phyloP scores from a whole-genome alignment of 2,329 filamentous ascomycete genomes.

The Aspergillus viridinutans region DNA sequence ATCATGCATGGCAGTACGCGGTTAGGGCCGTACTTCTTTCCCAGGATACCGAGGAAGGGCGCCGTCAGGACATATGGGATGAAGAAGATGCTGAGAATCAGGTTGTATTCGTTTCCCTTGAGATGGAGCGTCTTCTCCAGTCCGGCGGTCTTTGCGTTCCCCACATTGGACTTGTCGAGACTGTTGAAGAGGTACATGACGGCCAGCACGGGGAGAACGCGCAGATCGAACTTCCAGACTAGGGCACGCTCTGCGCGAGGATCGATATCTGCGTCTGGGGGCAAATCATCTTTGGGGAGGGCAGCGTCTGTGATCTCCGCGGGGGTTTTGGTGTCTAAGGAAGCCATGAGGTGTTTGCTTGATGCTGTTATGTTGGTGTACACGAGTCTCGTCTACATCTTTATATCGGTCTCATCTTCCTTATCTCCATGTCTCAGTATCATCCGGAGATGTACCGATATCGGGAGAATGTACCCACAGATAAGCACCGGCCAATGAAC shows the following conservation, averaged over 20 bases:
- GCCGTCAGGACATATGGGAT: constrained; percentile 69
- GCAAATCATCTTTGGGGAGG: no score
- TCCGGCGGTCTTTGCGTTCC: constrained; percentile 56
- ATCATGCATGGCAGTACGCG: constrained; percentile 65
- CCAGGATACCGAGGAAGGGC: constrained; percentile 61
- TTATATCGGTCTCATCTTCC: no score
- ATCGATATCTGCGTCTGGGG: no score
- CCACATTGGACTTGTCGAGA: constrained; percentile 48
- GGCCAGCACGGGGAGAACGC: constrained; percentile 54
- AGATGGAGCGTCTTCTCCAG: constrained; percentile 28
- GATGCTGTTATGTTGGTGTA: no score
- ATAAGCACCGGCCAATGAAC: neutral
- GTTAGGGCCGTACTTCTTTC: constrained; percentile 64
- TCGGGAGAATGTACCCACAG: neutral
- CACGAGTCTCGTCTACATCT: no score
- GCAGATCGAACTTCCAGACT: constrained; percentile 37
- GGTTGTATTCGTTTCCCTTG: constrained; percentile 59
- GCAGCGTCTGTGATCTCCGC: no score
- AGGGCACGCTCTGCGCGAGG: no score
- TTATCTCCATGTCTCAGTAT: no score
- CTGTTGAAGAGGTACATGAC: constrained; percentile 59
- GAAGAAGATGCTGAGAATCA: constrained; percentile 68
- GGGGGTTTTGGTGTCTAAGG: no score
- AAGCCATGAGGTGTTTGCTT: no score
- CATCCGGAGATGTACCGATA: no score